phyloP scores from a whole-genome alignment of 352 stramenopile genomes.

The Phytopythium kandeliae region DNA sequence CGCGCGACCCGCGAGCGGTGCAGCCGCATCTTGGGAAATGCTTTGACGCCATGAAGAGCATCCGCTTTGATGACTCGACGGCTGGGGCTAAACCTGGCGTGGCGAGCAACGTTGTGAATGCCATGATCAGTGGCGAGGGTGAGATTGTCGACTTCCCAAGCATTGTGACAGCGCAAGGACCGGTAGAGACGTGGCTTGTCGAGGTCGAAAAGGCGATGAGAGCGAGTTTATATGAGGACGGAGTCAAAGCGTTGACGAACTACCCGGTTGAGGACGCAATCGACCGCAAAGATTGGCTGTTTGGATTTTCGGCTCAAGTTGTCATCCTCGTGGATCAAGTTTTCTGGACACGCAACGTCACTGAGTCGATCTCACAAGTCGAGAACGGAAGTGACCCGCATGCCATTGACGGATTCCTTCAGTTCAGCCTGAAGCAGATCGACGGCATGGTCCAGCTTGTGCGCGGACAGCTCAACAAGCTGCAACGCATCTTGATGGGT shows the following conservation, averaged over 20 bases:
- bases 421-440: constrained; percentile 90
- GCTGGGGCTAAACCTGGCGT: constrained; percentile 14
- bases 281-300: constrained; percentile 87
- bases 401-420: constrained; percentile 78
- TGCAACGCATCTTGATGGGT: constrained; percentile 88
- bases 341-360: constrained; percentile 89
- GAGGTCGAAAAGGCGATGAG: constrained; percentile 88
- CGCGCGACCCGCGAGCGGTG: constrained; percentile 82
- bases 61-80: constrained; percentile 68
- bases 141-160: constrained; percentile 79
- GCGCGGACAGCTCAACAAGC: constrained; percentile 71
- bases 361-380: constrained; percentile 69
- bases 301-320: constrained; percentile 80
- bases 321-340: constrained; percentile 91
- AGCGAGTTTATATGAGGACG: constrained; percentile 80
- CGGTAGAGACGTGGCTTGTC: constrained; percentile 85
- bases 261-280: constrained; percentile 88
- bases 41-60: constrained; percentile 92
- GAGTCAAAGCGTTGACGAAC: constrained; percentile 73
- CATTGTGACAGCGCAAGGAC: constrained; percentile 72
- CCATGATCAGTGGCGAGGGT: constrained; percentile 84
- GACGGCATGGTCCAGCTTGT: constrained; percentile 91
- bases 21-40: constrained; percentile 90
- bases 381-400: constrained; percentile 54
- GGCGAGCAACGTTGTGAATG: constrained; percentile 53